Base-by-base conservation (phyloP, 2,329 filamentous ascomycete species). In the Penicillium olsonii region DNA sequence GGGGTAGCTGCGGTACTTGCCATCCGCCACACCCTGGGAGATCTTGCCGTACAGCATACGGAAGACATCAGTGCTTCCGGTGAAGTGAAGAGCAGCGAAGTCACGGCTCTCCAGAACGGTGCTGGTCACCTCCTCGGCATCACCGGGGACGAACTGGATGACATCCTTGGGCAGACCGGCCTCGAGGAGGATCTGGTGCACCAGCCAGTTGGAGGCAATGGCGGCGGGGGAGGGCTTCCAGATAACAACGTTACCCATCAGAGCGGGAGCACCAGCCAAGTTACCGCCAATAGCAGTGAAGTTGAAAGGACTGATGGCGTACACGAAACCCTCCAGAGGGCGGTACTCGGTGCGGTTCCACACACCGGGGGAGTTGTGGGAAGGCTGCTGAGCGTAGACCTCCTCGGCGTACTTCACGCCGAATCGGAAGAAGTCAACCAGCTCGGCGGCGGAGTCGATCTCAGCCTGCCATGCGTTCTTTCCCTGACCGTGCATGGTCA, bases 391-490 rank as follows among this genome's bases (percentile, higher is more conserved):
- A 31, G 84, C 83, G 70, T 96, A 96, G 48, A 96, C 77, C 68
- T 96, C 89, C 75, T 96, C 87, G 22, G 92, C 92, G 67, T 94
- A 96, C 70, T 92, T 85, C 45, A 96, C 92, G 67, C 94, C 94
- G 78, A 96, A 78, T 67, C 91, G 84, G 68, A 97, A 78, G 75
- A 97, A 97, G 70, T 99, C 92, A 61, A 84, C 87, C 62, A 95
- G 75, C 79, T 99, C 94, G 8, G 92, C 92, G 15, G 92, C 92
- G 33, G 92, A 83, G 72, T 97, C 92, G 57, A 97, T 97, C 80
- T 99, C 92, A n/a, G 94, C 92, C 75, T 99, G 92, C 91, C 91
- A 97, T 40, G 90, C 90, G 71, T 96, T 97, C 83, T 97, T 97
- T 65, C 94, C 92, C 75, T 99, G 92, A 53, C 92, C 94, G 26